A percentile compares a stretch with the other conserved stretches of the same genome.
Conservation (phyloP, 2,329 filamentous ascomycete genomes). For the Talaromyces islandicus region DNA sequence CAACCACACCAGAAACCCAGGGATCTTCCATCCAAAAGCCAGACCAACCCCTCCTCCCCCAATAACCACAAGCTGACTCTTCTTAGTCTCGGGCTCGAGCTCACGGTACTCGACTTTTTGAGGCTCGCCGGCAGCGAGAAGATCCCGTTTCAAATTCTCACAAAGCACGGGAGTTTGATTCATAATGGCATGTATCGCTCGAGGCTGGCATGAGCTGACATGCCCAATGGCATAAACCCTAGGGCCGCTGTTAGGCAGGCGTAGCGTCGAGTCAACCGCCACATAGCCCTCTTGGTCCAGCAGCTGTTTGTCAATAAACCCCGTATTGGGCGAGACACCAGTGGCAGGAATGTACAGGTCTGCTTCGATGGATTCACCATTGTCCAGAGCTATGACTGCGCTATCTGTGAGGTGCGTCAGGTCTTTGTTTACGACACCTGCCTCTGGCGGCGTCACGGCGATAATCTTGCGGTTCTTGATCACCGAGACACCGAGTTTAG, state of each 20-base stretch:
- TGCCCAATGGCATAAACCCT: slow-evolving; percentile 46
- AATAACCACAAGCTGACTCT: slow-evolving; percentile 46
- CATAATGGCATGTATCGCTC: slow-evolving; percentile 40
- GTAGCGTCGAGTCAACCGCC: slow-evolving; percentile 34
- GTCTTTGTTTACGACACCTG: slow-evolving; percentile 19
- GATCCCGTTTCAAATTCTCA: slow-evolving; percentile 46
- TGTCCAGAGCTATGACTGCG: slow-evolving; percentile 33
- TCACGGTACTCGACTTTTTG: slow-evolving; percentile 19
- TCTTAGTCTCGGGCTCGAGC: slow-evolving; percentile 39
- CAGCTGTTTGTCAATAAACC: slow-evolving; percentile 29
- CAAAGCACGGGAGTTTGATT: slow-evolving; percentile 39
- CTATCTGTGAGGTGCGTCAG: slow-evolving; percentile 16
- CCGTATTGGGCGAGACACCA: slow-evolving; percentile 38
- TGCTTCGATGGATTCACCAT: slow-evolving; percentile 34
- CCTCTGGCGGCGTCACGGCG: slow-evolving; percentile 22
- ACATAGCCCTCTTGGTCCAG: slow-evolving; percentile 33
- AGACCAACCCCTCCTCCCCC: slow-evolving; percentile 44
- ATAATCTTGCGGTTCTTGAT: slow-evolving; percentile 37
- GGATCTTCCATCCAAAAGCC: slow-evolving; percentile 38
- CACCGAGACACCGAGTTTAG: slow-evolving; percentile 43
- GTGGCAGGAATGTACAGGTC: slow-evolving; percentile 47
- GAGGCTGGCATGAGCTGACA: slow-evolving; percentile 33
- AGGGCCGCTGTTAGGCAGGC: slow-evolving; percentile 29
- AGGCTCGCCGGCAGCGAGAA: slow-evolving; percentile 28
- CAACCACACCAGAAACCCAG: slow-evolving; percentile 43